Evolutionary conservation across 805 yeast genomes (phyloP).

Genomic region (Zygotorulaspora danielsina): DNA sequence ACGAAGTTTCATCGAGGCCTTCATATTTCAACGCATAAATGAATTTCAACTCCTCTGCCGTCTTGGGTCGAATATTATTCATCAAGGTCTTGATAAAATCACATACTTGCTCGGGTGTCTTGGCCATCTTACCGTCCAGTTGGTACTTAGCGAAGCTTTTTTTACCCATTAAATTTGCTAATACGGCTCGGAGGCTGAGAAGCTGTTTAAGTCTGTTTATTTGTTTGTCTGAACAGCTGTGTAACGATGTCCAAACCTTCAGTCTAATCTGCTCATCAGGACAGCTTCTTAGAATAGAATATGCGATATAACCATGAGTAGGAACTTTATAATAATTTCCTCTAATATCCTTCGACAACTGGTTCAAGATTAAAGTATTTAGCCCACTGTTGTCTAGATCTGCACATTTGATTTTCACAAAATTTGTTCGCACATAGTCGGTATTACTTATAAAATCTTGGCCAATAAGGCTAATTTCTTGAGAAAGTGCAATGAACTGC

Average conservation of each 20-base stretch:
- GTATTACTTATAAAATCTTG: conserved; percentile 54
- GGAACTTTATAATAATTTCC: conserved; percentile 50
- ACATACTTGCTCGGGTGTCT: conserved; percentile 67
- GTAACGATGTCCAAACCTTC: conserved; percentile 69
- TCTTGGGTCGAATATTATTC: conserved; percentile 46
- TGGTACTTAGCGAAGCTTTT: conserved; percentile 73
- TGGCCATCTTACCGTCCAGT: conserved; percentile 86
- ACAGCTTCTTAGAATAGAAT: conserved; percentile 57
- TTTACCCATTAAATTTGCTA: conserved; percentile 72
- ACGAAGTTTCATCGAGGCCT: conserved; percentile 17
- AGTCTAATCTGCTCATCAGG: conserved; percentile 54
- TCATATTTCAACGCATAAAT: conserved; percentile 42
- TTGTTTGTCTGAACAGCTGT: conserved; percentile 61
- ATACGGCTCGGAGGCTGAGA: conserved; percentile 58
- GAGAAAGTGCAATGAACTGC: conserved; percentile 72
- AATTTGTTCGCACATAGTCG: conserved; percentile 18
- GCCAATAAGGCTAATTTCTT: conserved; percentile 74
- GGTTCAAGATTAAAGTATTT: conserved; percentile 21
- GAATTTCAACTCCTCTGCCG: conserved; percentile 52
- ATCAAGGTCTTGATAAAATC: conserved; percentile 63
- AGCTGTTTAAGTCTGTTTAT: conserved; percentile 54
- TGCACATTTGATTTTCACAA: conserved; percentile 25
- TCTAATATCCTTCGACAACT: conserved; percentile 35
- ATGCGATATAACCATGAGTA: conserved; percentile 59
- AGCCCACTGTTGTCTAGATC: conserved; percentile 21